Base-by-base conservation (phyloP, 129 eudicot species). In the Helianthus tuberosus region DNA sequence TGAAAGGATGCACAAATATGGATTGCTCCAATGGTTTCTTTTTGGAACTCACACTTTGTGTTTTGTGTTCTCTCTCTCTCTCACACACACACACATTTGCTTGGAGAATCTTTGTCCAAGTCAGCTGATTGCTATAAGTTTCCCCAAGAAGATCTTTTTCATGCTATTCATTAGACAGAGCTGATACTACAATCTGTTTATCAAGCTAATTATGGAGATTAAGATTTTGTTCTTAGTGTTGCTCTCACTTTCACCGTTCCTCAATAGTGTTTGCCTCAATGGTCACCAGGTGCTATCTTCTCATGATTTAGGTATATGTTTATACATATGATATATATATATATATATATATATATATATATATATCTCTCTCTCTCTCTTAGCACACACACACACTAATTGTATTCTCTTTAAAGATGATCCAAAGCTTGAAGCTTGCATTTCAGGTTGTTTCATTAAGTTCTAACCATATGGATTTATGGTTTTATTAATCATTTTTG, bases 41-140 rank as follows among this genome's bases (percentile, higher is more conserved):
- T 77, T 87, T 75, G 84, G 63, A 87, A 87, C 79, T 79, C 88
- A 72, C 74, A 86, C 84, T 75, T 84, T 75, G 87, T 84, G 89
- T 83, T 87, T 60, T 72, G 86, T 87, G 89, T 84, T 69, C 58
- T 71, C 55, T 72, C 74, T 23, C 76, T 54, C 74, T 25, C 71
- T 13, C 75, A 1, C 55, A 46, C 72, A 50, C n/a, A n/a, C 64
- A 63, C 72, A 66, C 46, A 12, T 10, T 15, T 35, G 9, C 11
- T 46, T 13, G 25, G 50, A 74, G 57, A 49, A 65, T 61, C 63
- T 71, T n/a, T 44, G 70, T 73, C 49, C 1, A 73, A 75, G 66
- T 75, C 73, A 64, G 64, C 68, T 82, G 83, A 14, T 67, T 67
- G 44, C 54, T 69, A 77, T 77, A 66, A 49, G 41, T 75, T 16